These are phyloP conservation scores for Delonix regia DNA, from an alignment of 306 rosid genomes.

Conservation along the genomic window DNA sequence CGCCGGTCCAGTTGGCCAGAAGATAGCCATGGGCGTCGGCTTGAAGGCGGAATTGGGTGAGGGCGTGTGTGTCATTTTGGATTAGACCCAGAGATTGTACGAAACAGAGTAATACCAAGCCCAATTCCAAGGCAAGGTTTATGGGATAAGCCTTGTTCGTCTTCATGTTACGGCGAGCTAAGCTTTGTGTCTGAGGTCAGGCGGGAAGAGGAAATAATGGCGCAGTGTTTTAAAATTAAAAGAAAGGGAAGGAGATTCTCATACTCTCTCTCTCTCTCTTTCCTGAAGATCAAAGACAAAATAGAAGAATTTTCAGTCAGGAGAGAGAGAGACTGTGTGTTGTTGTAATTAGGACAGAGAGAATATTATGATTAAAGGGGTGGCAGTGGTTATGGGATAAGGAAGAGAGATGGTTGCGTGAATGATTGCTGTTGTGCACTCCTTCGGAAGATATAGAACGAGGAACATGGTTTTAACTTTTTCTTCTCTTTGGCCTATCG, in stretches of 20 bases:
- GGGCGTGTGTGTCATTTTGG: constrained; percentile 70
- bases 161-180: constrained; percentile 33
- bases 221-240: constrained; percentile 17
- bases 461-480: constrained; percentile 44
- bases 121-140: neutral
- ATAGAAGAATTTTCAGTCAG: constrained; percentile 18
- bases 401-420: constrained; percentile 51
- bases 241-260: constrained; percentile 10
- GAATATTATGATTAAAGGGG: constrained; percentile 63
- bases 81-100: constrained; percentile 26
- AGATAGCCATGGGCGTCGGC: constrained; percentile 83
- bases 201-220: constrained; percentile 50
- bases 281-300: neutral
- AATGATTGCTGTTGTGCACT: constrained; percentile 60
- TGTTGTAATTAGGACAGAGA: constrained; percentile 31
- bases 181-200: constrained; percentile 33
- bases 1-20: constrained; percentile 76
- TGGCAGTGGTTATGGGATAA: constrained; percentile 20
- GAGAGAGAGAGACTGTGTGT: neutral
- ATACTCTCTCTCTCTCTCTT: neutral
- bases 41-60: constrained; percentile 63
- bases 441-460: constrained; percentile 38
- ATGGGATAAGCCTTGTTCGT: constrained; percentile 29
- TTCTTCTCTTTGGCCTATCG: constrained; percentile 42
- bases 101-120: neutral